Evolutionary conservation across 495 filamentous ascomycete genomes (phyloP).

Genomic region (Immersiella caudata): DNA sequence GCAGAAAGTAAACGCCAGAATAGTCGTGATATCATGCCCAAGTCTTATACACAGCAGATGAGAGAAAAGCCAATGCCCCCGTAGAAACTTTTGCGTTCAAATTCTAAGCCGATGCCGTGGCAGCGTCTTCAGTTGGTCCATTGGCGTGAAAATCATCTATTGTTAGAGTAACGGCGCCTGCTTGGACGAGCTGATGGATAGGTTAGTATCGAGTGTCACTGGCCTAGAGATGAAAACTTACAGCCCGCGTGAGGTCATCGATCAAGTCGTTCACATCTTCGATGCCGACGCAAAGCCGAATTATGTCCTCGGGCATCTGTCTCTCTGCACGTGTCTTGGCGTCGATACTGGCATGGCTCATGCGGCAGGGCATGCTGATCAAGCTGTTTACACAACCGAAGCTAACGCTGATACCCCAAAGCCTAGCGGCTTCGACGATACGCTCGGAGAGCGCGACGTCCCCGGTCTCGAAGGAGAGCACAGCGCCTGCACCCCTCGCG

Average conservation of each 20-base stretch:
- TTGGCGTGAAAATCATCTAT: conserved; percentile 73
- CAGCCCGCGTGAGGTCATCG: conserved; percentile 86
- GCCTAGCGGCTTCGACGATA: conserved; percentile 86
- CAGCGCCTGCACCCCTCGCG: conserved; percentile 90
- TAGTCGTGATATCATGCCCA: neutral
- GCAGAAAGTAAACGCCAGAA: neutral
- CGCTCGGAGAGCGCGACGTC: conserved; percentile 78
- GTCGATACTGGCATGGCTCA: conserved; percentile 99
- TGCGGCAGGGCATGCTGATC: conserved; percentile 98
- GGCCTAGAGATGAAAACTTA: conserved; percentile 54
- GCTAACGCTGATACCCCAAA: conserved; percentile 94
- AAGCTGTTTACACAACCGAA: conserved; percentile 98
- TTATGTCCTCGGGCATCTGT: conserved; percentile 93
- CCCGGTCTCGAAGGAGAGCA: conserved; percentile 94
- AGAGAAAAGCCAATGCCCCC: neutral
- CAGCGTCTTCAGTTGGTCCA: conserved; percentile 11
- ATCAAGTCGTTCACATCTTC: conserved; percentile 92
- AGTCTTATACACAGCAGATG: neutral
- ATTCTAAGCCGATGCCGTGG: conserved; percentile 8
- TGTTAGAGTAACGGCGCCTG: conserved; percentile 85
- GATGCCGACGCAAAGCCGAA: conserved; percentile 93
- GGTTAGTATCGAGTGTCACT: conserved; percentile 1
- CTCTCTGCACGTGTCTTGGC: conserved; percentile 87
- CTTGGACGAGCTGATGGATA: conserved; percentile 76
- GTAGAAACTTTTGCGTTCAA: neutral